phyloP scores from a whole-genome alignment of 345 rosid species.

The Arabidopsis thaliana region TAIR10.1 NC_003070.9:26867501-26868000 shows the following conservation, averaged over 20 bases:
- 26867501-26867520: constrained; percentile 16
- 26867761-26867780: neutral
- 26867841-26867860: constrained; percentile 8
- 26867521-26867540: constrained; percentile 12
- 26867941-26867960: constrained; percentile 94
- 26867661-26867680: constrained; percentile 8
- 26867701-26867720: neutral
- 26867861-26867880: constrained; percentile 96
- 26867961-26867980: constrained; percentile 73
- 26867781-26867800: constrained; percentile 12
- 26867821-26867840: constrained; percentile 18
- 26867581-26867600: constrained; percentile 96
- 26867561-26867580: constrained; percentile 90
- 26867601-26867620: constrained; percentile 85
- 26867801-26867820: constrained; percentile 13
- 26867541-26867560: constrained; percentile 32
- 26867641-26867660: constrained; percentile 12
- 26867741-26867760: constrained; percentile 1
- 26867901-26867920: constrained; percentile 89
- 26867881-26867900: constrained; percentile 89
- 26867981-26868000: neutral
- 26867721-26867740: constrained; percentile 8
- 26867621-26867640: constrained; percentile 59
- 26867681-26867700: constrained; percentile 21
- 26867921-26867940: constrained; percentile 97